Conservation (phyloP, 2,329 filamentous ascomycete species). For the Diplodia corticola region DNA sequence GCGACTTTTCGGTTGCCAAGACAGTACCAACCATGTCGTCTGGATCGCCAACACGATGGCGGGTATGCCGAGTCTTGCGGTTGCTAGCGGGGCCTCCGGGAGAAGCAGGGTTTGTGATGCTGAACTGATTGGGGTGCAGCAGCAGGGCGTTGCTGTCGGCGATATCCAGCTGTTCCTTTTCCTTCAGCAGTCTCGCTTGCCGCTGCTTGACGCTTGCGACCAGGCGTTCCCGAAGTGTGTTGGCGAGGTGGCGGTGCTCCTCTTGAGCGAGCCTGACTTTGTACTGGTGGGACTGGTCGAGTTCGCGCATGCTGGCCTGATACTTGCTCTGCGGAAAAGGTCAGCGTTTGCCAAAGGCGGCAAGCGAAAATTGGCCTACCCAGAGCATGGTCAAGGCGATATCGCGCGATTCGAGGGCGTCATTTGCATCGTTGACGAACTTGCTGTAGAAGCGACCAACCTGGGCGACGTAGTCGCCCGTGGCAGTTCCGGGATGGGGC, state of each 20-base stretch:
- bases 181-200: slow-evolving; percentile 58
- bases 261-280: slow-evolving; percentile 63
- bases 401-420: slow-evolving; percentile 84
- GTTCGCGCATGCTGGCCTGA: slow-evolving; percentile 55
- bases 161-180: slow-evolving; percentile 67
- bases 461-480: slow-evolving; percentile 65
- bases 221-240: slow-evolving; percentile 62
- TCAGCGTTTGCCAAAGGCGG: slow-evolving; percentile 25
- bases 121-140: slow-evolving; percentile 66
- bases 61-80: slow-evolving; percentile 63
- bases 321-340: slow-evolving; percentile 53
- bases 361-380: slow-evolving; percentile 54
- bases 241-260: slow-evolving; percentile 60
- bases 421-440: slow-evolving; percentile 84
- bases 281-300: slow-evolving; percentile 59
- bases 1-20: slow-evolving; percentile 50
- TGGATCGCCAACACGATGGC: slow-evolving; percentile 56
- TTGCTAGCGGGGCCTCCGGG: slow-evolving; percentile 61
- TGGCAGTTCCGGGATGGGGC: slow-evolving; percentile 52
- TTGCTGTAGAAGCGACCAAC: slow-evolving; percentile 80
- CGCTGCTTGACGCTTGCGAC: slow-evolving; percentile 59
- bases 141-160: slow-evolving; percentile 66
- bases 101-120: slow-evolving; percentile 63
- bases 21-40: slow-evolving; percentile 50
- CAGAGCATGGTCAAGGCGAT: slow-evolving; percentile 77